A percentile compares a stretch with the other conserved stretches of the same genome.
Evolutionary conservation across 768 basidiomycete genomes (phyloP).

Genomic region (Suillus fuscotomentosus): DNA sequence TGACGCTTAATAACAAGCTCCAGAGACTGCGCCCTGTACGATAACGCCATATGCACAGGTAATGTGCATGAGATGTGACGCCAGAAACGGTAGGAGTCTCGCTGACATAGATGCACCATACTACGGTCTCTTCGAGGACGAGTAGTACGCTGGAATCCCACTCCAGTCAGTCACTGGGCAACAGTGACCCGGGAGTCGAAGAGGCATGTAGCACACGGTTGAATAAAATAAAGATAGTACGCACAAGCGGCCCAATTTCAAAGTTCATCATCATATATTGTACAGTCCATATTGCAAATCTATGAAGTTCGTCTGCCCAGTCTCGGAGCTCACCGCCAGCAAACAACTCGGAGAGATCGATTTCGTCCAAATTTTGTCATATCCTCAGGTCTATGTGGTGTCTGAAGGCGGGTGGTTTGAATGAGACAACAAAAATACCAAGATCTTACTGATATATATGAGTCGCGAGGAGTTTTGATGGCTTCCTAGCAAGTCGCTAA

Average conservation of each 20-base stretch:
- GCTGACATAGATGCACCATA: too few relatives aligned
- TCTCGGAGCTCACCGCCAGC: conserved; percentile 9
- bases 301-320: conserved; percentile 25
- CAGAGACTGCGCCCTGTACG: too few relatives aligned
- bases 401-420: conserved; percentile 23
- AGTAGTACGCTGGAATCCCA: background rate
- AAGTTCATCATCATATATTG: conserved; percentile 10
- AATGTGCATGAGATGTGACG: too few relatives aligned
- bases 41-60: too few relatives aligned
- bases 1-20: too few relatives aligned
- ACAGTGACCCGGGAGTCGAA: background rate
- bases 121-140: too few relatives aligned
- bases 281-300: conserved; percentile 10
- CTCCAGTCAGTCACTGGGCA: background rate
- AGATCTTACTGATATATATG: conserved; percentile 9
- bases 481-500: too few relatives aligned
- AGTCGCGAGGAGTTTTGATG: conserved; percentile 12
- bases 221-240: conserved; percentile 34
- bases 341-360: conserved; percentile 26
- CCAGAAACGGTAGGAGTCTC: too few relatives aligned
- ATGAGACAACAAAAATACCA: conserved; percentile 5
- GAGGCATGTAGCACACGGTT: conserved; percentile 8
- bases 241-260: conserved; percentile 7
- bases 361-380: conserved; percentile 7
- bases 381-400: conserved; percentile 5